Conservation (phyloP, 23 red algal species). For the Gracilaria gracilis region DNA sequence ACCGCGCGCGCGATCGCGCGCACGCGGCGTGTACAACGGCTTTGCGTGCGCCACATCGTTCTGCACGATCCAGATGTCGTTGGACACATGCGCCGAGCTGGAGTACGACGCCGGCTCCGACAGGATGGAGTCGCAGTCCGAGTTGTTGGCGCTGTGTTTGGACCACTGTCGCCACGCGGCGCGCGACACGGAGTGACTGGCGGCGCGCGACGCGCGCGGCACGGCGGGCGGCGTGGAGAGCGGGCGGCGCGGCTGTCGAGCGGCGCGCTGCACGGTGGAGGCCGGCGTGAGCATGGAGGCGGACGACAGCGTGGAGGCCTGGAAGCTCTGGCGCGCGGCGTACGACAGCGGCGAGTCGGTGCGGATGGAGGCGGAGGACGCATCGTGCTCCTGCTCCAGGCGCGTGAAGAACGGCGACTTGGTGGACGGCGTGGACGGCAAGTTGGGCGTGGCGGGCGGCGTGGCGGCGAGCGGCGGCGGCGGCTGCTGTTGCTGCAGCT, state of each 20-base stretch:
- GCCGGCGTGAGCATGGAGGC: not conserved
- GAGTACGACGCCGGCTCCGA: constrained; percentile 69
- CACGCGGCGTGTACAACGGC: not conserved
- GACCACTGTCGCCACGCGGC: constrained; percentile 17
- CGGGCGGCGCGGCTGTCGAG: not conserved
- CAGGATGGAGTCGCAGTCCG: constrained; percentile 42
- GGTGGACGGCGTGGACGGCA: not conserved
- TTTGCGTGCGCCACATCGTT: constrained; percentile 8
- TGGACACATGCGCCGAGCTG: constrained; percentile 43
- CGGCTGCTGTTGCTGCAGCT: not conserved
- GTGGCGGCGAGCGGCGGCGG: not conserved
- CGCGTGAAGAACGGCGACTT: constrained; percentile 34
- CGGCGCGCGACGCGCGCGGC: not conserved
- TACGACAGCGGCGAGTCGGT: not conserved
- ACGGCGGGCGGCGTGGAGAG: not conserved
- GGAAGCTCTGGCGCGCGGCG: not conserved
- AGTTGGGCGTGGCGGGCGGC: not conserved
- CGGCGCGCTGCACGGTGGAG: not conserved
- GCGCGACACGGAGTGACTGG: constrained; percentile 7
- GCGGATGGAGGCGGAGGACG: not conserved
- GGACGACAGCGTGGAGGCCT: constrained; percentile 13
- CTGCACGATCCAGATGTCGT: constrained; percentile 68
- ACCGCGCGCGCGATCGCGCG: not conserved
- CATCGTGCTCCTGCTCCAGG: constrained; percentile 29
- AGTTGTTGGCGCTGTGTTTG: not conserved